Evolutionary conservation across 2,329 filamentous ascomycete genomes (phyloP).

Genomic region (Boeremia lycopersici): DNA sequence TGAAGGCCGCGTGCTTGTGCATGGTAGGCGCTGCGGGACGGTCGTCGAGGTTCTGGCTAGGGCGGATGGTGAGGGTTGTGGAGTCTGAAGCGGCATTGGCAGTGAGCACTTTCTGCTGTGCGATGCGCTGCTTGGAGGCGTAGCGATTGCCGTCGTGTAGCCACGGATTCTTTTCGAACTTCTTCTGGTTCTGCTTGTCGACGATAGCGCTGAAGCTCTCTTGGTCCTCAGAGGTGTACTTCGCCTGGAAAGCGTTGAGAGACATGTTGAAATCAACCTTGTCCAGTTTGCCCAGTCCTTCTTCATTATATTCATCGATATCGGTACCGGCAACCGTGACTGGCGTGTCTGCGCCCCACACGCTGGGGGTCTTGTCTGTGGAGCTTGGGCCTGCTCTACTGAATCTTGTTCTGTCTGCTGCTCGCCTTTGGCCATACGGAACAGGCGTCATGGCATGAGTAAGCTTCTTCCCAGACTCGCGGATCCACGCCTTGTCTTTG

Average conservation of each 20-base stretch:
- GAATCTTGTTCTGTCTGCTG: conserved; percentile 37
- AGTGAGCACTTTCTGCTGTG: conserved; percentile 72
- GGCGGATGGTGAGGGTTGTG: conserved; percentile 53
- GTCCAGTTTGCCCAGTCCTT: conserved; percentile 50
- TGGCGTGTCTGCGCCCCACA: conserved; percentile 74
- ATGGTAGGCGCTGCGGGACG: conserved; percentile 75
- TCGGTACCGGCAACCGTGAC: conserved; percentile 58
- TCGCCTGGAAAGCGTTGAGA: conserved; percentile 83
- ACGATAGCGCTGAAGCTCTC: conserved; percentile 93
- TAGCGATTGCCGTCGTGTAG: conserved; percentile 89
- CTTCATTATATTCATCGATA: conserved; percentile 28
- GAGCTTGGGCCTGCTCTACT: conserved; percentile 22
- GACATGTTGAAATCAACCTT: conserved; percentile 77
- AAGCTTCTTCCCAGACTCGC: conserved; percentile 69
- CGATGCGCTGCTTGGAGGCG: conserved; percentile 65
- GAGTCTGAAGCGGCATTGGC: conserved; percentile 54
- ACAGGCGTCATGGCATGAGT: conserved; percentile 81
- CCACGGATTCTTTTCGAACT: conserved; percentile 84
- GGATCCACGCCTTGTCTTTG: conserved; percentile 83
- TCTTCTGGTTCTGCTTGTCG: conserved; percentile 87
- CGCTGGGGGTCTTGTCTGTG: conserved; percentile 64
- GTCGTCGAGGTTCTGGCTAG: conserved; percentile 66
- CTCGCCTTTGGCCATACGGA: conserved; percentile 52
- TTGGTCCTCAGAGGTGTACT: conserved; percentile 97
- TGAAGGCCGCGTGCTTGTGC: conserved; percentile 76